phyloP scores from a whole-genome alignment of 208 protist genomes.

The Cochliopodium minus region DNA sequence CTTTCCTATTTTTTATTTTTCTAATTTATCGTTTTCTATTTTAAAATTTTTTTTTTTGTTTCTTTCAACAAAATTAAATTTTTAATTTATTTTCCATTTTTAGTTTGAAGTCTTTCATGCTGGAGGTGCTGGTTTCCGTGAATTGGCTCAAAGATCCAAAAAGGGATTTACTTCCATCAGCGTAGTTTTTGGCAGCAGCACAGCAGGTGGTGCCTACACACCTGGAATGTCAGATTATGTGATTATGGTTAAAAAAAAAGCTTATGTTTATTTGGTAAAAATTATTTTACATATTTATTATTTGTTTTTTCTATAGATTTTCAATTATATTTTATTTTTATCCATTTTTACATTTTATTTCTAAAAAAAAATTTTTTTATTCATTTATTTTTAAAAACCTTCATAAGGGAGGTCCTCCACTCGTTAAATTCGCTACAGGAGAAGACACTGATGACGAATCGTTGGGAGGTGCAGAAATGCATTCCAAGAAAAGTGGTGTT shows the following conservation, averaged over 20 bases:
- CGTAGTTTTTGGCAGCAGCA: conserved; percentile 13
- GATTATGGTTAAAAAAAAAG: conserved; percentile 14
- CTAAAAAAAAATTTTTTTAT: no score
- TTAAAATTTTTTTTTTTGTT: no score
- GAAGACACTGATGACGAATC: conserved; percentile 13
- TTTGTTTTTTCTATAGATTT: no score
- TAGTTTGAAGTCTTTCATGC: conserved; percentile 22
- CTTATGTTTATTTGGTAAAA: conserved; percentile 9
- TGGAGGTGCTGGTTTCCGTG: conserved; percentile 13
- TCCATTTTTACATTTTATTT: no score
- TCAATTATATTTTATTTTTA: no score
- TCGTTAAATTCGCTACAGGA: conserved; percentile 17
- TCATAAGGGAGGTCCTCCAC: conserved; percentile 12
- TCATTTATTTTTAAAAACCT: no score
- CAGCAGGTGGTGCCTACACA: conserved; percentile 10
- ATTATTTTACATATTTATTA: no score
- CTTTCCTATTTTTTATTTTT: no score
- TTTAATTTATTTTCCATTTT: no score
- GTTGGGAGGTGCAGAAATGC: conserved; percentile 15
- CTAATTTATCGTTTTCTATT: no score
- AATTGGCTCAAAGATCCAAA: conserved; percentile 16
- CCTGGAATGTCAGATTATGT: conserved; percentile 16
- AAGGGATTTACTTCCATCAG: conserved; percentile 15
- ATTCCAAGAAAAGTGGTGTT: conserved; percentile 11
- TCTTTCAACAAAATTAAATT: no score